phyloP scores from a whole-genome alignment of 169 alveolate genomes.

The Eimeria brunetti region DNA sequence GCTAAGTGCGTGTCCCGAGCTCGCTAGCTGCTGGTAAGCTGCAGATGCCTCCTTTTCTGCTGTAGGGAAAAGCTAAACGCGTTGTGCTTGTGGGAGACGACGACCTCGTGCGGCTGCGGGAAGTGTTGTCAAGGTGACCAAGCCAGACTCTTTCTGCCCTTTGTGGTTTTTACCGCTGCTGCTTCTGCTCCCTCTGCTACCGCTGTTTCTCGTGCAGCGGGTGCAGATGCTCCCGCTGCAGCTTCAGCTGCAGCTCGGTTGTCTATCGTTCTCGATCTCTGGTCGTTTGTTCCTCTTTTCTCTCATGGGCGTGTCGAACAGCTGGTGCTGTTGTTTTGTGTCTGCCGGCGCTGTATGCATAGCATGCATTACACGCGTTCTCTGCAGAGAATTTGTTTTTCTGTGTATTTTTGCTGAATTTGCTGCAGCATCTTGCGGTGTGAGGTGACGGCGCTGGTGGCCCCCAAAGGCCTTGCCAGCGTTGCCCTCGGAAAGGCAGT shows the following conservation, averaged over 20 bases:
- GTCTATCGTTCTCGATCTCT: not conserved
- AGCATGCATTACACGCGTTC: not conserved
- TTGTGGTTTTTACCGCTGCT: not conserved
- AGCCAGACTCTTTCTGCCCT: not conserved
- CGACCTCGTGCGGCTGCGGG: conserved; percentile 14
- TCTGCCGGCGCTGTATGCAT: not conserved
- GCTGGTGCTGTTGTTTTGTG: not conserved
- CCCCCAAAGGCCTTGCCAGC: conserved; percentile 51
- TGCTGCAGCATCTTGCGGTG: conserved; percentile 47
- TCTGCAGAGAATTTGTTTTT: not conserved
- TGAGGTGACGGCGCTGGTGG: conserved; percentile 47
- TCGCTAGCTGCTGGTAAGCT: not conserved
- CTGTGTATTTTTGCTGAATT: not conserved
- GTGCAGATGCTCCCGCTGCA: not conserved
- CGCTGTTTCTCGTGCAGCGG: not conserved
- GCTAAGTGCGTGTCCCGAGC: not conserved
- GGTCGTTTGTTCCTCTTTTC: not conserved
- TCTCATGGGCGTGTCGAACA: not conserved
- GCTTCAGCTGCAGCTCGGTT: not conserved
- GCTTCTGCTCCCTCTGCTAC: not conserved
- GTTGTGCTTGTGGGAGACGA: conserved; percentile 11
- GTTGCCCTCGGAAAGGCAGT: conserved; percentile 20
- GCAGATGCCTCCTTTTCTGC: not conserved
- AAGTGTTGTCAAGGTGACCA: conserved; percentile 43
- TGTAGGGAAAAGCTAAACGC: conserved; percentile 69